These are phyloP conservation scores for Serpula lacrymans DNA, from an alignment of 768 basidiomycete genomes.

Conservation along the genomic window DNA sequence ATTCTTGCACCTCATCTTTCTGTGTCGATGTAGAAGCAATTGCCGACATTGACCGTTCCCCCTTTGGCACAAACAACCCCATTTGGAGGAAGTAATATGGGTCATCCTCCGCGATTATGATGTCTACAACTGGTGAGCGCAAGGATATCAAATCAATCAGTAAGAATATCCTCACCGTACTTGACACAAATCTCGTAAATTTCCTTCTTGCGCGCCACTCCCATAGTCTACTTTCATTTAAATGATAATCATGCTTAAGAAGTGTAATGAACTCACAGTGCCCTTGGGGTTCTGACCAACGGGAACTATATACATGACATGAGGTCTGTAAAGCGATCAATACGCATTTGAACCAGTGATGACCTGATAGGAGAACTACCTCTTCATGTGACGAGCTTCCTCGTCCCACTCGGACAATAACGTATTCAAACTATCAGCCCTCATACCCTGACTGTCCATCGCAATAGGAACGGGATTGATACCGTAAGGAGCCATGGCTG, in stretches of 20 bases:
- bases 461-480: conserved; percentile 51
- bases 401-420: conserved; percentile 68
- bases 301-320: conserved; percentile 71
- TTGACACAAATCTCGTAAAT: conserved; percentile 83
- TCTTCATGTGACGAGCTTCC: conserved; percentile 46
- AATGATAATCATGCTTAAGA: conserved; percentile 3
- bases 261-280: conserved; percentile 39
- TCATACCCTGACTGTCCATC: conserved; percentile 72
- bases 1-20: conserved; percentile 39
- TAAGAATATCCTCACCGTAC: conserved; percentile 56
- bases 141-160: background rate
- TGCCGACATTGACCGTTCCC: conserved; percentile 19
- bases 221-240: conserved; percentile 59
- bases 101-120: conserved; percentile 83
- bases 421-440: conserved; percentile 54
- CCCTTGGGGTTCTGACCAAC: conserved; percentile 88
- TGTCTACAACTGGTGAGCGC: conserved; percentile 34
- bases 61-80: conserved; percentile 48
- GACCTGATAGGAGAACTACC: conserved; percentile 35
- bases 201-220: conserved; percentile 59
- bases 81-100: conserved; percentile 78
- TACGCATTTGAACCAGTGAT: background rate
- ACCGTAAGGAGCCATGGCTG: conserved; percentile 29
- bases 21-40: conserved; percentile 12
- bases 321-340: conserved; percentile 44